Percentiles rank a stretch among this genome's conserved stretches.
Conservation (phyloP, 2,329 filamentous ascomycete species). For the Phyllosticta citrichinensis region DNA sequence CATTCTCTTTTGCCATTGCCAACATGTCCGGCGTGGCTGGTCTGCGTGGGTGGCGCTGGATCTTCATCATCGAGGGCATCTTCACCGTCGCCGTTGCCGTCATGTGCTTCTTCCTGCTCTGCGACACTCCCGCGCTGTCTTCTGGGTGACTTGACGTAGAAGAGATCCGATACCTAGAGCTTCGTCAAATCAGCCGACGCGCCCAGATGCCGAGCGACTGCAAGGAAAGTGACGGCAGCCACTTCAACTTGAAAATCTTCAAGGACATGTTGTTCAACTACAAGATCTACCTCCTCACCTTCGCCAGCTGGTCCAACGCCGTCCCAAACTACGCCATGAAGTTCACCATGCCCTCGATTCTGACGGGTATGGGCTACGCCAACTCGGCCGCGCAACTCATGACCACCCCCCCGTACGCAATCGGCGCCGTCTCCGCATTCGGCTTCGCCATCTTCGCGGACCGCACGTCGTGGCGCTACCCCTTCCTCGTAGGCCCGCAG, state of each 20-base stretch:
- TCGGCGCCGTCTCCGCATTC: conserved; percentile 18
- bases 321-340: conserved; percentile 26
- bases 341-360: conserved; percentile 17
- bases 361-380: conserved; percentile 19
- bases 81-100: conserved; percentile 9
- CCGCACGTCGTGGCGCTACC: conserved; percentile 19
- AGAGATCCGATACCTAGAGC: conserved; percentile 19
- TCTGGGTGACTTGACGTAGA: conserved; percentile 17
- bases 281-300: conserved; percentile 6
- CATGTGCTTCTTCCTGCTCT: conserved; percentile 40
- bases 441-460: conserved; percentile 18
- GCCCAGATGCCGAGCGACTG: no score
- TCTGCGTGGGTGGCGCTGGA: conserved; percentile 20
- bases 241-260: conserved; percentile 5
- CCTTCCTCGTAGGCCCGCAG: conserved; percentile 18
- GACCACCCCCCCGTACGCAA: conserved; percentile 19
- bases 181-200: conserved; percentile 10
- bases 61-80: conserved; percentile 15
- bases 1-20: conserved; percentile 44
- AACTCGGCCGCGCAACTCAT: conserved; percentile 22
- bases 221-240: conserved; percentile 9
- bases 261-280: neutral
- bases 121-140: conserved; percentile 42
- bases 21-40: conserved; percentile 47
- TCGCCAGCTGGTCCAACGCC: conserved; percentile 6